Percentiles rank a stretch among this genome's conserved stretches.
phyloP scores from a whole-genome alignment of 1,284 basidiomycete genomes.

The Fomitiporia mediterranea region DNA sequence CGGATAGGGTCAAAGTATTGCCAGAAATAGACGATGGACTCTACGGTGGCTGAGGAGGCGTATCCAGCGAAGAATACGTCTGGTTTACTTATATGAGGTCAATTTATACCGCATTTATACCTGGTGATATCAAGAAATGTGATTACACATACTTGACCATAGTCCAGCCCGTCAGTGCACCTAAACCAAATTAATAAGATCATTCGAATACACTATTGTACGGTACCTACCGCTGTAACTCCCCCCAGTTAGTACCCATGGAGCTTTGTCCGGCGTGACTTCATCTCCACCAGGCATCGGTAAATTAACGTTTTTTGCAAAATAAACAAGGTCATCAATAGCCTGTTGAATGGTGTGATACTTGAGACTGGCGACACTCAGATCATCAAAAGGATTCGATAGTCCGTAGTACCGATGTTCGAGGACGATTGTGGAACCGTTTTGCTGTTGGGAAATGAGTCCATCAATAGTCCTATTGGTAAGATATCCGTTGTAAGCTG shows the following conservation, averaged over 20 bases:
- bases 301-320: conserved; percentile 58
- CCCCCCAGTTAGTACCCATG: conserved; percentile 67
- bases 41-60: conserved; percentile 68
- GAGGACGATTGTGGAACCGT: conserved; percentile 57
- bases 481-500: conserved; percentile 52
- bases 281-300: conserved; percentile 60
- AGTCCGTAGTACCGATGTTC: conserved; percentile 51
- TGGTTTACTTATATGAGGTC: conserved; percentile 61
- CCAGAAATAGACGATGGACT: conserved; percentile 69
- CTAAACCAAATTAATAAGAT: conserved; percentile 14
- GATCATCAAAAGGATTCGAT: conserved; percentile 55
- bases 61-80: conserved; percentile 64
- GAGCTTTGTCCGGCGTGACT: conserved; percentile 51
- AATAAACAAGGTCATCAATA: conserved; percentile 68
- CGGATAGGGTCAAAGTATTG: conserved; percentile 67
- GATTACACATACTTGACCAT: conserved; percentile 67
- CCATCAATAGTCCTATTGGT: conserved; percentile 64
- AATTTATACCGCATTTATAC: no score
- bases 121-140: no score
- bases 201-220: no score
- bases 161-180: conserved; percentile 62
- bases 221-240: conserved; percentile 56
- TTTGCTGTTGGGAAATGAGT: conserved; percentile 60
- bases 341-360: conserved; percentile 67
- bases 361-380: conserved; percentile 52